Base-by-base conservation (phyloP, 805 yeast genomes). In the Wickerhamia fluorescens region DNA sequence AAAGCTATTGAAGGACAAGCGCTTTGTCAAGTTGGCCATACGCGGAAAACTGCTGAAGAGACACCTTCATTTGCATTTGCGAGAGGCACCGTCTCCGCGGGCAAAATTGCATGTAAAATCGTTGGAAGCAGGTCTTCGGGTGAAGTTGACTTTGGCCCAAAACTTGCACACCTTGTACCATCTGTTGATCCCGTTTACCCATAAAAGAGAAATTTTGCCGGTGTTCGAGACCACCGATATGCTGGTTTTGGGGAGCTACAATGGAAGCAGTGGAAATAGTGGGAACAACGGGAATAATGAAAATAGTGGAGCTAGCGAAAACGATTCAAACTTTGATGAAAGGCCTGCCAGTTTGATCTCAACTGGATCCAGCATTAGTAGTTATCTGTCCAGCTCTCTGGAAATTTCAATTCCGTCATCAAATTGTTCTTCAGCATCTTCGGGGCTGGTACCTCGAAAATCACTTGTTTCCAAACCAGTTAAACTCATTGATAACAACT, bases 61-160 rank as follows among this genome's bases (percentile, higher is more conserved):
- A 45, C 23, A 16, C 23, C 4, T 21, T 28, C 16, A 37, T 24
- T 12, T 7, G 13, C n/a, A n/a, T n/a, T n/a, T n/a, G n/a, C n/a
- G n/a, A n/a, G n/a, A n/a, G 22, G 12, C 20, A 17, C 16, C 23
- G n/a, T 21, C 23, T n/a, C 10, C 30, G 16, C 43, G 40, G 19
- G 42, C 57, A 1, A 62, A 61, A 31, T 46, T 59, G 14, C 66
- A 61, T 32, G 42, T 58, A 8, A 62, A 58, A 35, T 71, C 73
- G 8, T 45, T 72, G 13, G 72, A 73, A 20, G 72, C 75, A 3
- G 73, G 71, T 12, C 59, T 74, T 4, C 59, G 64, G 32, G 64
- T 72, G 3, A 58, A 72, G 26, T 44, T 72, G n/a, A 60, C 75
- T 0, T 36, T 66, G 28, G 66, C 66, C 4, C 66, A 71, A 6